Percentiles rank a stretch among this genome's conserved stretches.
Conservation (phyloP, 116 monocot species). For the Posidonia oceanica region DNA sequence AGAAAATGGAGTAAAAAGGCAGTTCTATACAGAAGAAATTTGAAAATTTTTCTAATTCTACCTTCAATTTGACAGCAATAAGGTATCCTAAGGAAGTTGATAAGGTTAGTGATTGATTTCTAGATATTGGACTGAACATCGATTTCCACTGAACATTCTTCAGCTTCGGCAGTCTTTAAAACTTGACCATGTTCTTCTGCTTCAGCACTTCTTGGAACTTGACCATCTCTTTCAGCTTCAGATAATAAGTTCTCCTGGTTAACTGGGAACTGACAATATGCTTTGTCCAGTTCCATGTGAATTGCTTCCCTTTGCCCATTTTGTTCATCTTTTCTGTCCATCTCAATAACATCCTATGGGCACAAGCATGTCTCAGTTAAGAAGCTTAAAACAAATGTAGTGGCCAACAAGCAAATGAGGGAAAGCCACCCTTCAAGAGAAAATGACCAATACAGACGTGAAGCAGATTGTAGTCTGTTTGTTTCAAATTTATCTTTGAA, state of each 20-base stretch:
- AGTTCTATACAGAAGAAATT: too few relatives aligned
- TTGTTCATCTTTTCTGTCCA: slow-evolving; percentile 61
- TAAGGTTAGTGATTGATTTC: too few relatives aligned
- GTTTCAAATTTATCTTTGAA: too few relatives aligned
- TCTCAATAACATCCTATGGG: slow-evolving; percentile 67
- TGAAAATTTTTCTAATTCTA: too few relatives aligned
- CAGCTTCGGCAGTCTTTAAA: too few relatives aligned
- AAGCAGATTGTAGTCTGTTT: not conserved
- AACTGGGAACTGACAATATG: slow-evolving; percentile 57
- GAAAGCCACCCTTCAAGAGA: not conserved
- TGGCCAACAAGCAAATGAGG: not conserved
- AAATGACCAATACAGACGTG: not conserved
- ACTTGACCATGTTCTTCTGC: not conserved
- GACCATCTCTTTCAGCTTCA: not conserved
- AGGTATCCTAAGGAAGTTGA: too few relatives aligned
- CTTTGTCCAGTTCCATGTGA: slow-evolving; percentile 27
- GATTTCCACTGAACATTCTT: too few relatives aligned
- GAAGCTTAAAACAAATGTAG: not conserved
- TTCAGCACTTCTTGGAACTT: not conserved
- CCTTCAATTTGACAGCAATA: too few relatives aligned
- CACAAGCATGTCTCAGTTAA: not conserved
- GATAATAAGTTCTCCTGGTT: slow-evolving; percentile 3
- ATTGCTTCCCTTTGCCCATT: slow-evolving; percentile 60
- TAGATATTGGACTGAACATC: too few relatives aligned
- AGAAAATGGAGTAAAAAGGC: too few relatives aligned